Evolutionary conservation across 2,329 filamentous ascomycete species (phyloP).

Genomic region (Ustulina deusta): DNA sequence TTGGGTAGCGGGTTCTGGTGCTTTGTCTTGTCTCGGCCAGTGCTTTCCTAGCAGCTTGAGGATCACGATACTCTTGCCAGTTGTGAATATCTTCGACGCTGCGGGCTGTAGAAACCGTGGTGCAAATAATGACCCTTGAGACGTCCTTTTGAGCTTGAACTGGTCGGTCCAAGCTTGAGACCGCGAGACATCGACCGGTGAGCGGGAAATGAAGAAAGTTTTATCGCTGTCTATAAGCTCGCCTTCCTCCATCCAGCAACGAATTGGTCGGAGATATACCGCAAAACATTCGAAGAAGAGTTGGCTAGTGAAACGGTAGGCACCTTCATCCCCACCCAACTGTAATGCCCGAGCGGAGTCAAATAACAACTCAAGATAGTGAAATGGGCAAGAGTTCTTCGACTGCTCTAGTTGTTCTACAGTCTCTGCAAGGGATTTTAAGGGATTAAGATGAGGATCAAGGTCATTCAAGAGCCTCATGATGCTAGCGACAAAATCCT

Average conservation of each 20-base stretch:
- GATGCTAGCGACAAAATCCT: slow-evolving; percentile 74
- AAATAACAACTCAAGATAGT: slow-evolving; percentile 83
- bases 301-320: slow-evolving; percentile 72
- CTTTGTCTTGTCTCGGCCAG: slow-evolving; percentile 51
- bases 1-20: slow-evolving; percentile 62
- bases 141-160: slow-evolving; percentile 73
- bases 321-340: slow-evolving; percentile 70
- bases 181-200: slow-evolving; percentile 66
- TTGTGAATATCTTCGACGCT: slow-evolving; percentile 80
- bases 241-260: slow-evolving; percentile 86
- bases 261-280: slow-evolving; percentile 83
- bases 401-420: slow-evolving; percentile 67
- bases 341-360: slow-evolving; percentile 77
- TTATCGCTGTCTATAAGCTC: slow-evolving; percentile 73
- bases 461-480: slow-evolving; percentile 71
- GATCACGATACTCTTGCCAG: slow-evolving; percentile 89
- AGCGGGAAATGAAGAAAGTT: slow-evolving; percentile 79
- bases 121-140: slow-evolving; percentile 71
- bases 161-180: slow-evolving; percentile 80
- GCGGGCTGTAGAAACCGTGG: slow-evolving; percentile 80
- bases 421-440: slow-evolving; percentile 71
- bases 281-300: slow-evolving; percentile 86
- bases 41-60: slow-evolving; percentile 76
- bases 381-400: slow-evolving; percentile 68
- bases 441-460: slow-evolving; percentile 62